A percentile compares a stretch with the other conserved stretches of the same genome.
Evolutionary conservation across 148 eudicot genomes (phyloP).

Genomic region (Euryodendron excelsum): DNA sequence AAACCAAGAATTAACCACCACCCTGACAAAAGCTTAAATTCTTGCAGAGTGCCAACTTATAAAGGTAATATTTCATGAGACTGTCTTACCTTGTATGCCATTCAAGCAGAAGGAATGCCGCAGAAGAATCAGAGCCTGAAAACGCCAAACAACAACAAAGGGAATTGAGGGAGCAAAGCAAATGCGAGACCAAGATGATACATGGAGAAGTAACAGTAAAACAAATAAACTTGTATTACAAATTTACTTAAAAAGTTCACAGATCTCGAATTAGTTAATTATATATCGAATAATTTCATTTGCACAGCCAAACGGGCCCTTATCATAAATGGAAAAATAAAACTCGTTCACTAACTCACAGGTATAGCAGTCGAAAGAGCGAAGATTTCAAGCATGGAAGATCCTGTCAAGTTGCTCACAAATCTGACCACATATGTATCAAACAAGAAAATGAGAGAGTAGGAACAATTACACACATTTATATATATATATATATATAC

Average conservation of each 20-base stretch:
- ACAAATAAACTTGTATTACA: too few relatives aligned
- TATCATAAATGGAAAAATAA: not conserved
- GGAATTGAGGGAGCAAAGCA: not conserved
- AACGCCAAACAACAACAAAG: not conserved
- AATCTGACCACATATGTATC: conserved; percentile 45
- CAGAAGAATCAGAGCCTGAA: conserved; percentile 56
- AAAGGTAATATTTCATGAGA: not conserved
- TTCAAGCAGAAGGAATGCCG: conserved; percentile 51
- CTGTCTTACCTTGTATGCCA: conserved; percentile 15
- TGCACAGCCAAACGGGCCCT: not conserved
- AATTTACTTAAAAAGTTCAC: not conserved
- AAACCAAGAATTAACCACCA: too few relatives aligned
- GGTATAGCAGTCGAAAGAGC: conserved; percentile 45
- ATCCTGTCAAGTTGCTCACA: conserved; percentile 91
- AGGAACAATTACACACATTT: not conserved
- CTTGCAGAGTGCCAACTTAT: too few relatives aligned
- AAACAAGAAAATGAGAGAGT: conserved; percentile 3
- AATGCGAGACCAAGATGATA: too few relatives aligned
- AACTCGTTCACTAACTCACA: conserved; percentile 31
- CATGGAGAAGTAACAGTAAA: too few relatives aligned
- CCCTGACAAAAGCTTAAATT: not conserved
- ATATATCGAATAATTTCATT: not conserved
- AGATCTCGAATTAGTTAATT: not conserved
- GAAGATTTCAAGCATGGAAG: conserved; percentile 70
- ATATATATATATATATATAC: not conserved